Conservation (phyloP, 2,329 filamentous ascomycete species). For the Epicoccum nigrum region DNA sequence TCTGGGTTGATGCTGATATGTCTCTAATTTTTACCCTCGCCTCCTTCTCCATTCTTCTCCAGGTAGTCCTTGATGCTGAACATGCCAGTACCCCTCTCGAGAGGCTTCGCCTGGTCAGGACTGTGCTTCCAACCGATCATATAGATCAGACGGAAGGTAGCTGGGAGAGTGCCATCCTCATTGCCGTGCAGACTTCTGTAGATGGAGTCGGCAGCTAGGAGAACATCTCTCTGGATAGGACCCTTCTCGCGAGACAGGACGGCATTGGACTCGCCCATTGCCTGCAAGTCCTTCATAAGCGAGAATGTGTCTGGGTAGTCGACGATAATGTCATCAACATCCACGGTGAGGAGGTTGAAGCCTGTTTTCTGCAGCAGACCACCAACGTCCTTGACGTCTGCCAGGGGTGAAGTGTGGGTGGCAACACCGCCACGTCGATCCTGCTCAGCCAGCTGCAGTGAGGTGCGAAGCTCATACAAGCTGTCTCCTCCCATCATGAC, state of each 20-base stretch:
- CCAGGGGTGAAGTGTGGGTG: slow-evolving; percentile 87
- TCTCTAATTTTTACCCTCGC: slow-evolving; percentile 9
- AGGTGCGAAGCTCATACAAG: slow-evolving; percentile 90
- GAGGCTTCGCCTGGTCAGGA: slow-evolving; percentile 75
- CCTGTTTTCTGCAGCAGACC: slow-evolving; percentile 84
- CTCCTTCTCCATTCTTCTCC: slow-evolving; percentile 52
- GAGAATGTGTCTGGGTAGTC: slow-evolving; percentile 90
- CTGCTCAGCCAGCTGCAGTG: slow-evolving; percentile 88
- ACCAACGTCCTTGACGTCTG: slow-evolving; percentile 89
- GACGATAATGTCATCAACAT: slow-evolving; percentile 95
- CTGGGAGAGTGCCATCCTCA: slow-evolving; percentile 67
- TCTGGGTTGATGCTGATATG: no score
- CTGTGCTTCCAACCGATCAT: slow-evolving; percentile 99
- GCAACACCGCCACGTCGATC: slow-evolving; percentile 91
- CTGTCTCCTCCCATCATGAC: slow-evolving; percentile 97
- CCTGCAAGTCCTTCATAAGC: slow-evolving; percentile 90
- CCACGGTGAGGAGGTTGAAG: slow-evolving; percentile 95
- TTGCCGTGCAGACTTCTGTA: slow-evolving; percentile 89
- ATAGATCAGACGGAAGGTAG: slow-evolving; percentile 93
- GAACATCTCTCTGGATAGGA: slow-evolving; percentile 75
- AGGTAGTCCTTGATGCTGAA: slow-evolving; percentile 87
- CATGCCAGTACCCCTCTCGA: slow-evolving; percentile 83
- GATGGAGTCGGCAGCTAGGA: slow-evolving; percentile 86
- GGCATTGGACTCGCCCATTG: slow-evolving; percentile 95
- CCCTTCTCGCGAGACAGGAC: slow-evolving; percentile 84